Percentiles rank a stretch among this genome's conserved stretches.
phyloP scores from a whole-genome alignment of 805 yeast species.

The Wickerhamiella cacticola region DNA sequence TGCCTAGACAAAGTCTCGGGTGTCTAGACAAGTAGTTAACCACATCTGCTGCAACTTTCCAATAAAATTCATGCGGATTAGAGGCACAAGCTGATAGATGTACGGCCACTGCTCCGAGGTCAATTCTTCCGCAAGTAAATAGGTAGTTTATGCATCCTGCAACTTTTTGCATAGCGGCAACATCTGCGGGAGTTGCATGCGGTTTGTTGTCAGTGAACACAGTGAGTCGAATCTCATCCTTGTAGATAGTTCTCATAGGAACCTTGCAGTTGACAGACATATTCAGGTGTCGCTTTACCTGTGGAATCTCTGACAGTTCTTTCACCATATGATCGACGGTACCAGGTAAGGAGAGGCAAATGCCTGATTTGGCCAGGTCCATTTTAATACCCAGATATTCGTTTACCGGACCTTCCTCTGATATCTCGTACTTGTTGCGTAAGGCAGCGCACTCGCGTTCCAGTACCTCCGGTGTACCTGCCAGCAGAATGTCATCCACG shows the following conservation, averaged over 20 bases:
- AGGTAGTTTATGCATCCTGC: slow-evolving; percentile 1
- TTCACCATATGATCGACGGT: background rate
- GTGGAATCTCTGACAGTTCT: background rate
- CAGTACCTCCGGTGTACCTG: background rate
- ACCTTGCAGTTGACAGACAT: background rate
- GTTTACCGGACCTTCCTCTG: background rate
- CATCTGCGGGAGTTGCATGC: background rate
- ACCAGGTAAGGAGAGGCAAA: background rate
- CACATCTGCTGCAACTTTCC: background rate
- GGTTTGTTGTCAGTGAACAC: too few relatives aligned
- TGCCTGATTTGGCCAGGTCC: background rate
- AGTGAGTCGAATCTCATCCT: background rate
- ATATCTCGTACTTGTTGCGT: background rate
- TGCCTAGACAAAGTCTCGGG: background rate
- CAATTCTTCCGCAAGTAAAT: background rate
- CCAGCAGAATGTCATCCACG: background rate
- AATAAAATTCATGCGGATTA: background rate
- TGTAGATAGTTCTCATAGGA: background rate
- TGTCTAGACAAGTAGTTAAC: background rate
- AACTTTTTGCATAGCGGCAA: background rate
- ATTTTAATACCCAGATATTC: background rate
- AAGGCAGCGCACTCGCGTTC: background rate
- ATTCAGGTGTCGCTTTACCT: background rate
- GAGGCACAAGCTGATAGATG: background rate
- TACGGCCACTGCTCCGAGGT: background rate